Evolutionary conservation across 2,329 filamentous ascomycete genomes (phyloP).

Genomic region (Simplicillium aogashimaense): DNA sequence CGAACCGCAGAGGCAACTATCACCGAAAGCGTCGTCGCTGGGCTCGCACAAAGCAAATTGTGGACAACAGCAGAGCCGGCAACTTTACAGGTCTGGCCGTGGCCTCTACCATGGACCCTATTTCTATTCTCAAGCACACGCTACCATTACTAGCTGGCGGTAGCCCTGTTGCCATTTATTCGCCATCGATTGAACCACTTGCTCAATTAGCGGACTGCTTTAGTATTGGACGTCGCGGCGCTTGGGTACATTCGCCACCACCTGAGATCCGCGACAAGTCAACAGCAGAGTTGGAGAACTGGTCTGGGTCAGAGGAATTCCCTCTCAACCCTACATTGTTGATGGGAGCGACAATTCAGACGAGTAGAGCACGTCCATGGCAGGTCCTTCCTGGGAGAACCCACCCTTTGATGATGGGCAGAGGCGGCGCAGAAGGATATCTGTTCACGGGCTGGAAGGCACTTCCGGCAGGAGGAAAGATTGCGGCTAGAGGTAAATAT

Average conservation of each 20-base stretch:
- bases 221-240: slow-evolving; percentile 66
- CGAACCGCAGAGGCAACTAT: slow-evolving; percentile 73
- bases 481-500: slow-evolving; percentile 73
- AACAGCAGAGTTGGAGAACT: slow-evolving; percentile 40
- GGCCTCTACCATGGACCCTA: slow-evolving; percentile 72
- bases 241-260: slow-evolving; percentile 53
- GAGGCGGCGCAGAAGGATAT: slow-evolving; percentile 83
- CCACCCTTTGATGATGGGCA: slow-evolving; percentile 86
- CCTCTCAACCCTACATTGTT: slow-evolving; percentile 79
- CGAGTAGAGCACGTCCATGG: slow-evolving; percentile 67
- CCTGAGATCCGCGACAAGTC: slow-evolving; percentile 30
- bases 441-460: slow-evolving; percentile 78
- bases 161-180: slow-evolving; percentile 79
- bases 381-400: slow-evolving; percentile 88
- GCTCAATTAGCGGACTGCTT: slow-evolving; percentile 73
- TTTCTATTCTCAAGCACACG: slow-evolving; percentile 62
- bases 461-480: slow-evolving; percentile 65
- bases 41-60: slow-evolving; percentile 60
- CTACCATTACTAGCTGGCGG: slow-evolving; percentile 77
- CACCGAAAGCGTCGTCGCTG: slow-evolving; percentile 83
- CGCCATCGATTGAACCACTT: slow-evolving; percentile 69
- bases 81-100: slow-evolving; percentile 77
- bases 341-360: slow-evolving; percentile 72
- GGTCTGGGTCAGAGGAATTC: slow-evolving; percentile 63
- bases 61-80: slow-evolving; percentile 65